phyloP scores from a whole-genome alignment of 345 rosid species.

The Populus simonii region DNA sequence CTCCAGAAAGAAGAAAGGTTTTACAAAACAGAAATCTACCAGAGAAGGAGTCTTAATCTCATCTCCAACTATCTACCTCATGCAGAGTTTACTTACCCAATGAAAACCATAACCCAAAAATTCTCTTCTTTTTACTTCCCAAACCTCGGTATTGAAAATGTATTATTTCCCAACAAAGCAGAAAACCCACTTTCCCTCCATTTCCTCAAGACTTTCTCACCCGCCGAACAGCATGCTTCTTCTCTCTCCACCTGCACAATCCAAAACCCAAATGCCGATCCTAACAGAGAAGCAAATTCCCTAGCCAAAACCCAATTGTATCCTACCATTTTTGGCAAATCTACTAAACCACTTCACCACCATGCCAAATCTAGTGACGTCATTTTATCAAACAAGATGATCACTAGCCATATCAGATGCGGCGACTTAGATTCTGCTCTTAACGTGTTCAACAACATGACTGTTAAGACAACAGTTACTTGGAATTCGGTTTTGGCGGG shows the following conservation, averaged over 20 bases:
- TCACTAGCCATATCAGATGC: conserved; percentile 43
- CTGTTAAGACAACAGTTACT: conserved; percentile 49
- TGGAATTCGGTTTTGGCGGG: conserved; percentile 77
- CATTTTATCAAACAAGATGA: conserved; percentile 49
- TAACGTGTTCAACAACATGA: conserved; percentile 51
- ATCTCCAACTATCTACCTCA: too few species aligned
- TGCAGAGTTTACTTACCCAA: too few species aligned
- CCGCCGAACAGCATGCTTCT: conserved; percentile 16
- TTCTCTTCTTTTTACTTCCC: neutral
- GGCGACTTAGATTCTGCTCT: conserved; percentile 67
- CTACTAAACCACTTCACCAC: neutral
- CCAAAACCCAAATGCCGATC: conserved; percentile 24
- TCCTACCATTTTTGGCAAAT: conserved; percentile 8
- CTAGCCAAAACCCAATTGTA: conserved; percentile 17
- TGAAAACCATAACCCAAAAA: too few species aligned
- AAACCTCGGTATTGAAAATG: neutral
- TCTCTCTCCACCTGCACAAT: conserved; percentile 16
- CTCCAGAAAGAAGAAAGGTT: too few species aligned
- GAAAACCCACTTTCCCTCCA: neutral
- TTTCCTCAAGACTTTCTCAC: neutral
- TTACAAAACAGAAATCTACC: too few species aligned
- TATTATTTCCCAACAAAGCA: neutral
- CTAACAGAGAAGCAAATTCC: conserved; percentile 13
- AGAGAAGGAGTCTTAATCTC: too few species aligned
- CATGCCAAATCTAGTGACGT: conserved; percentile 23